phyloP scores from a whole-genome alignment of 495 filamentous ascomycete genomes.

The Lasiosphaeria hispida region DNA sequence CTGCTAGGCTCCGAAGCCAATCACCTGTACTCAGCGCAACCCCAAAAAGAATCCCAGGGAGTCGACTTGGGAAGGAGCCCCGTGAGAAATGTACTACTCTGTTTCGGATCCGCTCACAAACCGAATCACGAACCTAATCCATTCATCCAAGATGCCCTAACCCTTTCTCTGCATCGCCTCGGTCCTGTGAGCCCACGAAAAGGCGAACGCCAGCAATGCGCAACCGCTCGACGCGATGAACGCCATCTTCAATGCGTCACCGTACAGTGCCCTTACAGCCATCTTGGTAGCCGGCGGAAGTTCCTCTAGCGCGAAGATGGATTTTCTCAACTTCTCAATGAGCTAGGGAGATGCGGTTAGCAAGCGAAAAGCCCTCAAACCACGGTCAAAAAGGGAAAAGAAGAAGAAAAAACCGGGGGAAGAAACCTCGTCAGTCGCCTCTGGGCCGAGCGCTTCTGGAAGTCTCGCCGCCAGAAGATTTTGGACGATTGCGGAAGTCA shows the following conservation, averaged over 20 bases:
- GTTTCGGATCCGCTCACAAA: too few species aligned
- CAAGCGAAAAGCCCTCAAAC: not conserved
- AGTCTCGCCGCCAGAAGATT: conserved; percentile 57
- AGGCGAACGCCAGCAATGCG: conserved; percentile 32
- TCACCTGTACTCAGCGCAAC: too few species aligned
- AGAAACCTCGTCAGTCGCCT: conserved; percentile 27
- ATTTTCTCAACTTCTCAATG: conserved; percentile 54
- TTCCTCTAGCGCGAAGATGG: conserved; percentile 48
- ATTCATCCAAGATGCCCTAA: not conserved
- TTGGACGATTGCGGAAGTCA: conserved; percentile 61
- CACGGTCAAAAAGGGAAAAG: too few species aligned
- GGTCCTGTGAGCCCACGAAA: conserved; percentile 29
- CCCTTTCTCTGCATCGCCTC: conserved; percentile 24
- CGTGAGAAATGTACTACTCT: too few species aligned
- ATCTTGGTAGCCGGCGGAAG: conserved; percentile 47
- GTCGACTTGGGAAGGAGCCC: too few species aligned
- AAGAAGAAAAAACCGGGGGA: not conserved
- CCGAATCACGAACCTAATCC: too few species aligned
- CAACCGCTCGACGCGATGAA: conserved; percentile 49
- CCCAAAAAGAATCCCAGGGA: too few species aligned
- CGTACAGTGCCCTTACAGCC: conserved; percentile 50
- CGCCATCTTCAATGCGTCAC: conserved; percentile 44
- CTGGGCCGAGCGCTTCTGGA: conserved; percentile 48
- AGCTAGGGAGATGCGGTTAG: conserved; percentile 29
- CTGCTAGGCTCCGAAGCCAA: too few species aligned